Evolutionary conservation across 2,329 filamentous ascomycete species (phyloP), one percentile per base, ranked within the genome.

Genomic region (Colletotrichum caudatum): DNA sequence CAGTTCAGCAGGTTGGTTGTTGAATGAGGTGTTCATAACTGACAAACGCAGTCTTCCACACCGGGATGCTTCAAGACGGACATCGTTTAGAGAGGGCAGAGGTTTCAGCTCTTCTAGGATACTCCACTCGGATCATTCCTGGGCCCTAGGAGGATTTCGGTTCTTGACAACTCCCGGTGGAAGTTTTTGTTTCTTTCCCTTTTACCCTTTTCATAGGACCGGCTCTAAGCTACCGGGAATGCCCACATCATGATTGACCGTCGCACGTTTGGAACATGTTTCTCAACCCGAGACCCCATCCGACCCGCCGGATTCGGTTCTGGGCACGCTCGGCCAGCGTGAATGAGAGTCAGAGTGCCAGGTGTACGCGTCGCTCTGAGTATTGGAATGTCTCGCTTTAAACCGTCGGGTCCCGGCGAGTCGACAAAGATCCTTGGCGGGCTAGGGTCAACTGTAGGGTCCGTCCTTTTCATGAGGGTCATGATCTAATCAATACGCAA

Each of bases 391-490:
- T 69, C 69, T 72, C 54, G 60, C 60, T 41, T 72, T 64, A 20
- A 71, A 54, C 23, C 16, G 39, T 23, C 16, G 18, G 59, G 29
- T 26, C 46, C 48, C 54, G 3, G 14, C 14, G 9, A 33, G 58
- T 35, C 46, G 39, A 37, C 64, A 54, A 50, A 59, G 69, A 69
- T 69, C 65, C 68, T 69, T 64, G 48, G 66, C 23, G 23, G 58
- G 51, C 44, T 33, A n/a, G 12, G n/a, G 18, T 37, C 39, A 29
- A 23, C 35, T 41, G 46, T 64, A 58, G 64, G 69, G 65, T 33
- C 48, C 11, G 48, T 50, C 48, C 69, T 60, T 29, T 35, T 29
- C 16, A 53, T n/a, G 26, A 33, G 41, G 46, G 14, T 50, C n/a
- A 65, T 69, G 65, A 72, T 50, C 54, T 69, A 59, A 56, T 60